Base-by-base conservation (phyloP, 345 rosid species). In the Xanthoceras sorbifolium region DNA sequence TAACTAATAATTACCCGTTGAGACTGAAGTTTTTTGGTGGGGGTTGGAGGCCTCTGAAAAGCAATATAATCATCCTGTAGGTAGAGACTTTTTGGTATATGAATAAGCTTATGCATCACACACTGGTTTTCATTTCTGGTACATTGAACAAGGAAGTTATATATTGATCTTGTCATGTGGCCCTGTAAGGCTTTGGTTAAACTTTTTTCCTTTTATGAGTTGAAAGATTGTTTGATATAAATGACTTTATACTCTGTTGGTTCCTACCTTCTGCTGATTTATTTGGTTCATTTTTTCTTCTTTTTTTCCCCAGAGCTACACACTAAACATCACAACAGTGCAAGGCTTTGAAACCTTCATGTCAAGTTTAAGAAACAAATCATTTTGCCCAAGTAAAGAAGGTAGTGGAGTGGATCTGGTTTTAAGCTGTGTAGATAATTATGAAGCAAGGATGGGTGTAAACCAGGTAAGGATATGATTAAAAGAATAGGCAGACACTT, bases 381-480 rank as follows among this genome's bases (percentile, higher is more conserved):
- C 88, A 15, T 93, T 90, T 79, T 12, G 82, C 84, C 91, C 91
- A 38, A 83, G 69, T 77, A 89, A 91, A 85, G 94, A 92, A 79
- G 94, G 94, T 50, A 92, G 79, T 6, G 94, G 97, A 36, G 97
- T 96, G 82, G 97, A 93, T 86, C 98, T 93, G 86, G 94, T 96
- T 82, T 83, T 96, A 83, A 96, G 98, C 77, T 96, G 99, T 65
- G 99, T 95, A 34, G 99, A 96, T 84, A 96, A 96, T 68, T 93
- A 88, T 83, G 98, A 93, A 90, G 98, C 98, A 15, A 89, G 98
- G 80, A 93, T 93, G 98, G 97, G 92, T 81, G 97, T 96, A 74
- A 96, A 96, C 83, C 99, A 93, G 99, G 99, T 95, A 86, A 81
- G 72, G 22, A 44, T n/a, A n/a, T 57, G 68, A 59, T 63, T 71